phyloP scores from a whole-genome alignment of 2,329 filamentous ascomycete species.

The Xylaria sp. region DNA sequence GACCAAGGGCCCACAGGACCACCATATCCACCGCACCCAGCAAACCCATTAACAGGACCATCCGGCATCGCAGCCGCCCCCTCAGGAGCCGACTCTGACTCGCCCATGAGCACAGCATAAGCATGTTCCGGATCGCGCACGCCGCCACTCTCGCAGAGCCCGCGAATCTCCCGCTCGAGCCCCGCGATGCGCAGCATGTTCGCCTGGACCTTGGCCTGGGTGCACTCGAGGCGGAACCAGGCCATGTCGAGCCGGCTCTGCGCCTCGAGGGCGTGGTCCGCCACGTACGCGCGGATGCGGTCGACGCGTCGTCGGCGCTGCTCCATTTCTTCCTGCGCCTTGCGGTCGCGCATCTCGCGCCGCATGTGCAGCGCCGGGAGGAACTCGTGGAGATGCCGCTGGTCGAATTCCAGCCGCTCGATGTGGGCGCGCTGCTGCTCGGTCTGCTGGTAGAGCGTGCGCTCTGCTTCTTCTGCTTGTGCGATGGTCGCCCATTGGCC shows the following conservation, averaged over 20 bases:
- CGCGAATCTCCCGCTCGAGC: constrained; percentile 20
- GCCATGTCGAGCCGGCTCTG: constrained; percentile 34
- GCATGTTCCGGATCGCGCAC: constrained; percentile 29
- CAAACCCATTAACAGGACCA: background rate
- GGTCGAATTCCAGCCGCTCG: constrained; percentile 20
- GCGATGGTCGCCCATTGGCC: constrained; percentile 31
- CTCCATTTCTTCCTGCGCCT: background rate
- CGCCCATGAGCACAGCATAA: constrained; percentile 31
- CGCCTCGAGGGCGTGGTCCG: constrained; percentile 29
- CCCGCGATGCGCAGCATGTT: constrained; percentile 13
- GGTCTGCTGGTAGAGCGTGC: constrained; percentile 14
- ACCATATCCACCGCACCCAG: background rate
- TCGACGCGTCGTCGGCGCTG: background rate
- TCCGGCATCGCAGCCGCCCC: background rate
- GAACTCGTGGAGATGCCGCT: constrained; percentile 14
- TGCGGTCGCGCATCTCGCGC: constrained; percentile 24
- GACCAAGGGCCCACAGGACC: constrained; percentile 26
- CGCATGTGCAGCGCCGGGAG: constrained; percentile 29
- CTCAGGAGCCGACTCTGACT: background rate
- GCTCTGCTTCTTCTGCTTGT: constrained; percentile 19
- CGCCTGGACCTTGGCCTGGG: constrained; percentile 14
- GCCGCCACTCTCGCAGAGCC: constrained; percentile 23
- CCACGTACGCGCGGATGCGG: constrained; percentile 27
- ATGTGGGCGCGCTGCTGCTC: constrained; percentile 31
- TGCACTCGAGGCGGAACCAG: background rate